Conservation (phyloP, 2,329 filamentous ascomycete species). For the Byssothecium circinans region DNA sequence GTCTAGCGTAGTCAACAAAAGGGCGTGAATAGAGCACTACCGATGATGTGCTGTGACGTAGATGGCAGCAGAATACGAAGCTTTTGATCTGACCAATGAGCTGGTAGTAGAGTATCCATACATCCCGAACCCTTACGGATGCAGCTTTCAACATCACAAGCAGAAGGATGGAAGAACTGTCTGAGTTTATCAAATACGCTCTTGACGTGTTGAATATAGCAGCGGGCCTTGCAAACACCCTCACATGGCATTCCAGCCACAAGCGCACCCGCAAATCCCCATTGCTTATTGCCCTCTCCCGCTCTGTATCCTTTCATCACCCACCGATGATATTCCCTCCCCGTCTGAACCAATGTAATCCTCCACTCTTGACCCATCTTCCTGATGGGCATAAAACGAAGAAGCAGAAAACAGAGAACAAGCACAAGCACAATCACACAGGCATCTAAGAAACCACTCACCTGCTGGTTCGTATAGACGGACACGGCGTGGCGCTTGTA, state of each 20-base stretch:
- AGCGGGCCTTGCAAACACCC: too few relatives aligned
- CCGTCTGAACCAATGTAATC: neutral
- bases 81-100: neutral
- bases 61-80: too few relatives aligned
- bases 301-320: too few relatives aligned
- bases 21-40: neutral
- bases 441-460: conserved; percentile 7
- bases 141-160: neutral
- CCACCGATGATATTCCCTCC: too few relatives aligned
- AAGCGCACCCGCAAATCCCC: too few relatives aligned
- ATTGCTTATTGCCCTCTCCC: too few relatives aligned
- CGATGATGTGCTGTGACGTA: too few relatives aligned
- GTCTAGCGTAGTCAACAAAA: neutral
- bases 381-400: neutral
- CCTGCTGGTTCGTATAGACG: conserved; percentile 3
- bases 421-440: conserved; percentile 9
- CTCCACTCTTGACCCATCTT: neutral
- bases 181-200: neutral
- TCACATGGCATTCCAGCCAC: too few relatives aligned
- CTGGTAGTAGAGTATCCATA: neutral
- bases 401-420: conserved; percentile 4
- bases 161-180: too few relatives aligned
- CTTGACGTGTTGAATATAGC: too few relatives aligned
- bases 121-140: neutral
- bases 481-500: neutral